Percentiles rank a stretch among this genome's conserved stretches.
phyloP scores from a whole-genome alignment of 441 rosid species.

The Metrosideros polymorpha region DNA sequence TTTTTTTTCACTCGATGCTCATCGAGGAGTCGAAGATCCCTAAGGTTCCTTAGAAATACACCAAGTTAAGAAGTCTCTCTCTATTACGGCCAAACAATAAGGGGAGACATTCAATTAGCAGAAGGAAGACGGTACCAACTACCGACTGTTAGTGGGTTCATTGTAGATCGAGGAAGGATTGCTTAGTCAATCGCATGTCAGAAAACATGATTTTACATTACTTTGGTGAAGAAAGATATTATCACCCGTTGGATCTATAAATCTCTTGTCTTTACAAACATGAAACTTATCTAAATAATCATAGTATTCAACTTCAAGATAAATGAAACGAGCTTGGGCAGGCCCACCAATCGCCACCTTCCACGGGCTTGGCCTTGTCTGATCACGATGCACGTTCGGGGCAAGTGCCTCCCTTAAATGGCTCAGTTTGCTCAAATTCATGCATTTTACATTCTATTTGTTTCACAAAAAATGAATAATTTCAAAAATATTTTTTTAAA shows the following conservation, averaged over 20 bases:
- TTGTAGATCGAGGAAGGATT: background rate
- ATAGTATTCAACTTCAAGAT: background rate
- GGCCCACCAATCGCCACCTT: no score
- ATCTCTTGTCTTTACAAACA: background rate
- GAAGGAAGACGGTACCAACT: no score
- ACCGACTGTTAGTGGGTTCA: background rate
- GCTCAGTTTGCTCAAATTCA: no score
- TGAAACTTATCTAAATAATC: background rate
- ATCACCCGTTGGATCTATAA: background rate
- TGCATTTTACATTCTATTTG: no score
- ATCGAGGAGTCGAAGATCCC: accelerated
- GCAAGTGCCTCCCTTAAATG: no score
- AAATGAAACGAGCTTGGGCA: background rate
- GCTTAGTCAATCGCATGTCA: background rate
- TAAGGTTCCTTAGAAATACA: accelerated
- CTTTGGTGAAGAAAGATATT: background rate
- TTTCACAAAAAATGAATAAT: no score
- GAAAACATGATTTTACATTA: background rate
- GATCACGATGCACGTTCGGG: no score
- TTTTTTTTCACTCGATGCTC: background rate
- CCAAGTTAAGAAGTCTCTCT: background rate
- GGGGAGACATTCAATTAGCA: background rate
- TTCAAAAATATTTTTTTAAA: no score
- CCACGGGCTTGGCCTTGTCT: no score
- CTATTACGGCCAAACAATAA: background rate